These are phyloP conservation scores for Colletotrichum lindemuthianum DNA, from an alignment of 2,329 filamentous ascomycete species.

Conservation along the genomic window DNA sequence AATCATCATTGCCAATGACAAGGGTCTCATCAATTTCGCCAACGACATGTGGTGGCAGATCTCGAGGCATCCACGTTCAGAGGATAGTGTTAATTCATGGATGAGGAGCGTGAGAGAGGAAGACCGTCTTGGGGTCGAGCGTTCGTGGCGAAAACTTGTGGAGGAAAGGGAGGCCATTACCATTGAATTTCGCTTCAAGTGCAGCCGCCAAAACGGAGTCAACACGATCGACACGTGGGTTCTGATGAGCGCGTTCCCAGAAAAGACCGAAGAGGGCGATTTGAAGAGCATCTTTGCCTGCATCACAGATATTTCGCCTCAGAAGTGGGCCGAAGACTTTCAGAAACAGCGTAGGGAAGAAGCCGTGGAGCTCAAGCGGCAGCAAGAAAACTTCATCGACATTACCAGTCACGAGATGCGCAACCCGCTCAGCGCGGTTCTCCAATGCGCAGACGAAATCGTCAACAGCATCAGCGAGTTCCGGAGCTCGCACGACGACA, in stretches of 20 bases:
- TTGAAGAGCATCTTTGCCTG: slow-evolving; percentile 82
- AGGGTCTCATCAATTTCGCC: slow-evolving; percentile 78
- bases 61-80: slow-evolving; percentile 70
- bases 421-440: slow-evolving; percentile 78
- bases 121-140: slow-evolving; percentile 67
- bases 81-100: slow-evolving; percentile 71
- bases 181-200: slow-evolving; percentile 80
- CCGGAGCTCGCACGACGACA: slow-evolving; percentile 45
- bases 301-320: slow-evolving; percentile 85
- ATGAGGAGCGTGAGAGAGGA: slow-evolving; percentile 77
- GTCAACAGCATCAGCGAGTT: slow-evolving; percentile 58
- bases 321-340: slow-evolving; percentile 85
- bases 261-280: slow-evolving; percentile 70
- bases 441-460: slow-evolving; percentile 83
- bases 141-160: slow-evolving; percentile 71
- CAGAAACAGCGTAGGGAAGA: slow-evolving; percentile 83
- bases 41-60: slow-evolving; percentile 85
- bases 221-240: slow-evolving; percentile 78
- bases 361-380: slow-evolving; percentile 81
- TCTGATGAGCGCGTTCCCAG: slow-evolving; percentile 79
- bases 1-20: slow-evolving; percentile 82
- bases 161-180: slow-evolving; percentile 71
- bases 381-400: slow-evolving; percentile 78
- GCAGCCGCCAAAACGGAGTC: slow-evolving; percentile 69
- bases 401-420: slow-evolving; percentile 81